Evolutionary conservation across 805 yeast genomes (phyloP).

Genomic region (Wickerhamiella nectarea): DNA sequence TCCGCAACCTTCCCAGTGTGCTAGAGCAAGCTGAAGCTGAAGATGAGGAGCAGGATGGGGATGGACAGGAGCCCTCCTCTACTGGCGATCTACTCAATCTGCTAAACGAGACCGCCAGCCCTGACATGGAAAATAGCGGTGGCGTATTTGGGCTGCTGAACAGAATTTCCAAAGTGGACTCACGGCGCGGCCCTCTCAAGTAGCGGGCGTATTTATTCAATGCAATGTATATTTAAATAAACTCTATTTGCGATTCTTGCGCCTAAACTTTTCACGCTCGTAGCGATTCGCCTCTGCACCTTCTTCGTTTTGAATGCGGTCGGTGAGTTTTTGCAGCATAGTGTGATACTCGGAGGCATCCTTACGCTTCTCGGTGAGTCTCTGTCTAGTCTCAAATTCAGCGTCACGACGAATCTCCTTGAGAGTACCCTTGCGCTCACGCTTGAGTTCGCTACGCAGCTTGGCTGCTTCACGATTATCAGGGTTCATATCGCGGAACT

Average conservation of each 20-base stretch:
- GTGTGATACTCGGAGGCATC: constrained; percentile 70
- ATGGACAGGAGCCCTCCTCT: not conserved
- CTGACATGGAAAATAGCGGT: constrained; percentile 13
- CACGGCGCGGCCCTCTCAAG: not conserved
- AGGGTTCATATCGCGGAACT: constrained; percentile 73
- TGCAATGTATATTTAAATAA: not conserved
- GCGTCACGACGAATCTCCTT: constrained; percentile 86
- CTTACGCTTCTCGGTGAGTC: constrained; percentile 60
- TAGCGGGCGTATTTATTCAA: not conserved
- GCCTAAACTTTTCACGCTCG: constrained; percentile 46
- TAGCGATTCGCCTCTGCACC: constrained; percentile 90
- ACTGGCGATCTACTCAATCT: constrained; percentile 7
- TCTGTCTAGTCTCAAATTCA: constrained; percentile 75
- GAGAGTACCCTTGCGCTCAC: constrained; percentile 76
- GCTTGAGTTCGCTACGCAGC: constrained; percentile 73
- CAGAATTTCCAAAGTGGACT: constrained; percentile 47
- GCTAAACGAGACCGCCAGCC: constrained; percentile 7
- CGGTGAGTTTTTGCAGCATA: constrained; percentile 76
- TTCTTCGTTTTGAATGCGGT: constrained; percentile 81
- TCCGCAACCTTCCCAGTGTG: constrained; percentile 15
- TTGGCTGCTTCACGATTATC: constrained; percentile 73
- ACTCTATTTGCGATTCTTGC: constrained; percentile 4
- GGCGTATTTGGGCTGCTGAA: constrained; percentile 74
- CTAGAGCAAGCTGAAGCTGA: no score
- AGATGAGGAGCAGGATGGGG: constrained; percentile 11